Conservation (phyloP, 2,329 filamentous ascomycete species). For the Colletotrichum eleusines region DNA sequence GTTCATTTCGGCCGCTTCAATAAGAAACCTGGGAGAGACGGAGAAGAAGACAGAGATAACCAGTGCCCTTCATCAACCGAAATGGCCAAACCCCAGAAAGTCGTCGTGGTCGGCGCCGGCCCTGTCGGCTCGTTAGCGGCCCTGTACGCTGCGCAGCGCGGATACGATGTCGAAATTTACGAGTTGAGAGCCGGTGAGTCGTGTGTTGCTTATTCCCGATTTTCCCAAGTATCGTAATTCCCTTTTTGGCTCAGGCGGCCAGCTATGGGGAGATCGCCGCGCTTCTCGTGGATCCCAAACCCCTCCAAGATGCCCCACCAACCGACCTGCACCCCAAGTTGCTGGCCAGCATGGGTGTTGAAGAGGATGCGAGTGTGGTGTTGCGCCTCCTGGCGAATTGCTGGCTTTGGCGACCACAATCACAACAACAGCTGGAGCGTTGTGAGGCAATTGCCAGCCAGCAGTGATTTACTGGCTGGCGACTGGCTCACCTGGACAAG, state of each 20-base stretch:
- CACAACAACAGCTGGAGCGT: background rate
- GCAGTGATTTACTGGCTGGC: background rate
- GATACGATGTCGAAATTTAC: constrained; percentile 92
- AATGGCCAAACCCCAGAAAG: constrained; percentile 68
- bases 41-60: background rate
- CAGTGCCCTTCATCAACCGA: background rate
- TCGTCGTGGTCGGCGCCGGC: constrained; percentile 89
- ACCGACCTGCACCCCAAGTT: constrained; percentile 6
- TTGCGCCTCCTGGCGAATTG: background rate
- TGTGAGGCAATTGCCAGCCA: background rate
- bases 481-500: background rate
- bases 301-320: constrained; percentile 28
- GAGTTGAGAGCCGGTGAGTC: constrained; percentile 90
- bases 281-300: constrained; percentile 12
- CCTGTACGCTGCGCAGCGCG: constrained; percentile 89
- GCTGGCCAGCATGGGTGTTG: constrained; percentile 7
- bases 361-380: background rate
- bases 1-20: background rate
- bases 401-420: background rate
- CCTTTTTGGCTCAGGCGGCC: constrained; percentile 7
- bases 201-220: constrained; percentile 3
- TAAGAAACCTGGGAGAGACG: background rate
- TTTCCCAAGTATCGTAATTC: constrained; percentile 7
- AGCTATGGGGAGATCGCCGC: constrained; percentile 8
- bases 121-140: constrained; percentile 94